Conservation (phyloP, 192 early-diverging fungal genomes). For the Backusella sp. region DNA sequence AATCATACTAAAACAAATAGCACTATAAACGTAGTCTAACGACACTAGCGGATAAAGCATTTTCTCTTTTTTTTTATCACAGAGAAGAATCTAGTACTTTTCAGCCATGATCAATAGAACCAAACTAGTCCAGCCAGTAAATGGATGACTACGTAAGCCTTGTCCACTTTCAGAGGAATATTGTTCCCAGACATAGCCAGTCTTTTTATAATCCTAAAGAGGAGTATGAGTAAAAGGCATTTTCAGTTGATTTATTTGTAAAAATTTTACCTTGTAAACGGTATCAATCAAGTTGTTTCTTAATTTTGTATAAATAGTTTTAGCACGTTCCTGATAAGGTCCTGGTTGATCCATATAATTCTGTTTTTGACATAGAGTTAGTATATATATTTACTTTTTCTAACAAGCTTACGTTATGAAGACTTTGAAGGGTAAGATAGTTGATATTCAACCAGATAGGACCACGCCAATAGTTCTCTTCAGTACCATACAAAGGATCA, state of each 20-base stretch:
- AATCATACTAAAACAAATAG: not conserved
- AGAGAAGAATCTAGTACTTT: conserved; percentile 46
- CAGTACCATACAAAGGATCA: conserved; percentile 67
- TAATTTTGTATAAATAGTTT: conserved; percentile 71
- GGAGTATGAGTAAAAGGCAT: not conserved
- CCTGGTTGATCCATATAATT: conserved; percentile 58
- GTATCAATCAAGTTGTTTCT: conserved; percentile 75
- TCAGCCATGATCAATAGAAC: conserved; percentile 86
- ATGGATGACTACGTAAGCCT: conserved; percentile 86
- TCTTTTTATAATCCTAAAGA: conserved; percentile 65
- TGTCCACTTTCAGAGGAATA: conserved; percentile 74
- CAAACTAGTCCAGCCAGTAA: conserved; percentile 92
- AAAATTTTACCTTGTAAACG: conserved; percentile 58
- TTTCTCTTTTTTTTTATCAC: not conserved
- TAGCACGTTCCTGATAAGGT: conserved; percentile 66
- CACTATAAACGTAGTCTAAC: not conserved
- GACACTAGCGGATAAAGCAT: not conserved
- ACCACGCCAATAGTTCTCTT: conserved; percentile 95
- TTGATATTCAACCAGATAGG: conserved; percentile 94
- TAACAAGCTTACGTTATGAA: conserved; percentile 56
- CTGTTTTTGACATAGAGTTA: conserved; percentile 16
- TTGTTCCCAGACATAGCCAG: conserved; percentile 92
- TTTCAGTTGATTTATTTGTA: not conserved
- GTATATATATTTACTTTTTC: not conserved
- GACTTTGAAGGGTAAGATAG: conserved; percentile 73